These are phyloP conservation scores for Grosmannia penicillata DNA, from an alignment of 2,329 filamentous ascomycete species.

Conservation along the genomic window DNA sequence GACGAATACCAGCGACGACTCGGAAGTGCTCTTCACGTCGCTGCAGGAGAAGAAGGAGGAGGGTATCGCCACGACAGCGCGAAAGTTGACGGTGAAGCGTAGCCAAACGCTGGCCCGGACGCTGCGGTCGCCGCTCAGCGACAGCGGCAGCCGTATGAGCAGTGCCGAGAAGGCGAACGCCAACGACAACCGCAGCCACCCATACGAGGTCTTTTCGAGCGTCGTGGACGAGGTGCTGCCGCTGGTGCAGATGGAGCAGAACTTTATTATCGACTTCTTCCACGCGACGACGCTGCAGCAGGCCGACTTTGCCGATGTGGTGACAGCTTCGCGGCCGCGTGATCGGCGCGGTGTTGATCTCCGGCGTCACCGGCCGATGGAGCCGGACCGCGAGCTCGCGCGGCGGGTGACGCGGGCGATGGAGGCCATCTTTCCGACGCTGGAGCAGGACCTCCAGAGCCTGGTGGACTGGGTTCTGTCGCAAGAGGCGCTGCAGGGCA, in stretches of 20 bases:
- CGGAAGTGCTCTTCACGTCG: slow-evolving; percentile 75
- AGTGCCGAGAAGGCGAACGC: slow-evolving; percentile 21
- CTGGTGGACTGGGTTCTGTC: slow-evolving; percentile 73
- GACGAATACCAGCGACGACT: slow-evolving; percentile 55
- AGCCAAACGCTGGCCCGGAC: slow-evolving; percentile 73
- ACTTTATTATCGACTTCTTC: slow-evolving; percentile 95
- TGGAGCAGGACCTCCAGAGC: slow-evolving; percentile 61
- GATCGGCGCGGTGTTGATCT: slow-evolving; percentile 60
- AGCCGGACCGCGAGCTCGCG: slow-evolving; percentile 79
- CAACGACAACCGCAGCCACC: slow-evolving; percentile 50
- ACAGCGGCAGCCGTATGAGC: slow-evolving; percentile 25
- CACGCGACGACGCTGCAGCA: slow-evolving; percentile 77
- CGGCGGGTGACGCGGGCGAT: slow-evolving; percentile 72
- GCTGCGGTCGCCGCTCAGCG: slow-evolving; percentile 52
- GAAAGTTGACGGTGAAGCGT: slow-evolving; percentile 86
- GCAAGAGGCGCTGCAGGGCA: slow-evolving; percentile 77
- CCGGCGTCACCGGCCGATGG: slow-evolving; percentile 60
- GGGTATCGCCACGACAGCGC: slow-evolving; percentile 55
- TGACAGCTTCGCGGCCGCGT: slow-evolving; percentile 49
- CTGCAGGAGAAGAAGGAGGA: slow-evolving; percentile 74
- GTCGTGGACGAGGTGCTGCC: slow-evolving; percentile 71
- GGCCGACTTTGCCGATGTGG: slow-evolving; percentile 69
- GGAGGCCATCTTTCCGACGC: slow-evolving; percentile 76
- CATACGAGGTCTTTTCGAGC: slow-evolving; percentile 69
- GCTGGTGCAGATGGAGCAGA: slow-evolving; percentile 84